Percentiles rank a stretch among this genome's conserved stretches.
phyloP scores from a whole-genome alignment of 176 grass and related monocot species.

The Melocanna baccifera region DNA sequence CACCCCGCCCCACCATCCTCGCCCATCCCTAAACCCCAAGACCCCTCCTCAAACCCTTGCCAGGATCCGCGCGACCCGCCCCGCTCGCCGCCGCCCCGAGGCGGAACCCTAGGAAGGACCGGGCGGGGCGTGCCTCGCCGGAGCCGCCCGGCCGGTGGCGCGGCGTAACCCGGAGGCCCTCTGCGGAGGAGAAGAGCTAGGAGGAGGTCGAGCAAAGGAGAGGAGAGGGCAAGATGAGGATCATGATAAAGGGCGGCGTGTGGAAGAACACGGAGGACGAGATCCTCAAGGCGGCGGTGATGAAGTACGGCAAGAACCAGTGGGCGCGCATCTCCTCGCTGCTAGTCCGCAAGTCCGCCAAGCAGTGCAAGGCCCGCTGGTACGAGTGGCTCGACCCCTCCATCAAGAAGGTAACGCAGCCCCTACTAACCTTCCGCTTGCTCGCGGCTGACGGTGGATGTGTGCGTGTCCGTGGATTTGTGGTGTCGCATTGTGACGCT shows the following conservation, averaged over 20 bases:
- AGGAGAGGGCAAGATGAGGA: slow-evolving; percentile 62
- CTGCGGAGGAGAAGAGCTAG: slow-evolving; percentile 21
- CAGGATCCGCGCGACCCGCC: neutral
- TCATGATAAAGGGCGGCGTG: slow-evolving; percentile 84
- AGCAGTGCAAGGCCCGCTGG: slow-evolving; percentile 83
- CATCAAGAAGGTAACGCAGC: slow-evolving; percentile 57
- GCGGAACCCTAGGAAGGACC: slow-evolving; percentile 9
- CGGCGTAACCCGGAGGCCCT: neutral
- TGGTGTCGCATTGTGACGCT: neutral
- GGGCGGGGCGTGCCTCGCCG: neutral
- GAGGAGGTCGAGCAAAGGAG: neutral
- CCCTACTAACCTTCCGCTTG: neutral
- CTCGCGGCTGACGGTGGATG: neutral
- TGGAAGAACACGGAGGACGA: slow-evolving; percentile 92
- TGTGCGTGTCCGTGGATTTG: neutral
- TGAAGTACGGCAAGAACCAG: slow-evolving; percentile 93
- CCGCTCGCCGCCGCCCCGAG: neutral
- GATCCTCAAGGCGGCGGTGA: slow-evolving; percentile 81
- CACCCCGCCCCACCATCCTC: neutral
- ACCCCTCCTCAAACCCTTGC: neutral
- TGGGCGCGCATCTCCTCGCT: slow-evolving; percentile 82
- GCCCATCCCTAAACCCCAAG: slow-evolving; percentile 7
- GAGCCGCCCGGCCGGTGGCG: neutral
- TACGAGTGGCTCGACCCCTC: slow-evolving; percentile 81
- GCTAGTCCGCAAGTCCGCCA: slow-evolving; percentile 82